A percentile compares a stretch with the other conserved stretches of the same genome.
Evolutionary conservation across 768 basidiomycete species (phyloP).

Genomic region (Panaeolus papilionaceus): DNA sequence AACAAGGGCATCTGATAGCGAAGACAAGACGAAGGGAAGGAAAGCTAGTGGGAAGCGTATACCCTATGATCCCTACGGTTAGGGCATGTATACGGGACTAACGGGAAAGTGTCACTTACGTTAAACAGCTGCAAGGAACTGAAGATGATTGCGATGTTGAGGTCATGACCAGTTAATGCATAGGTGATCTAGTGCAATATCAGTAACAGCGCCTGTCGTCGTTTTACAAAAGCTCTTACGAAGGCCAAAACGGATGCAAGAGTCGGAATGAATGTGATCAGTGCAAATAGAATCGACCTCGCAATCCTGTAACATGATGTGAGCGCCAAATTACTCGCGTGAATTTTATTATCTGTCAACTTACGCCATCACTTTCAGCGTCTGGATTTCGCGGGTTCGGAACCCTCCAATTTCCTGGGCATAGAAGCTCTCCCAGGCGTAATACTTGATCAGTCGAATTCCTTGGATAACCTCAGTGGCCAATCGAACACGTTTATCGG

Average conservation of each 20-base stretch:
- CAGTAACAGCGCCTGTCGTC: neutral
- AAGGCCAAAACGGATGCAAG: conserved; percentile 57
- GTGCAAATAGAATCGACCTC: conserved; percentile 44
- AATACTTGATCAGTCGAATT: conserved; percentile 69
- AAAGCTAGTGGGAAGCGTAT: conserved; percentile 61
- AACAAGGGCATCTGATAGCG: conserved; percentile 54
- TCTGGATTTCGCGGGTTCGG: conserved; percentile 44
- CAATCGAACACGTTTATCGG: conserved; percentile 69
- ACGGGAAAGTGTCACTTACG: conserved; percentile 34
- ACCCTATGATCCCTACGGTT: conserved; percentile 41
- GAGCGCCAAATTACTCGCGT: neutral
- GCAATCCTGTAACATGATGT: conserved; percentile 35
- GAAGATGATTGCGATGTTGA: conserved; percentile 63
- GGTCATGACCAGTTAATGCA: conserved; percentile 57
- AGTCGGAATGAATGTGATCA: conserved; percentile 57
- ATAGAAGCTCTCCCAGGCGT: conserved; percentile 65
- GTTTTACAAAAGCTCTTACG: conserved; percentile 37
- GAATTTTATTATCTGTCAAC: conserved; percentile 20
- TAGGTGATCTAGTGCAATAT: conserved; percentile 60
- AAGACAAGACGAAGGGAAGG: conserved; percentile 59
- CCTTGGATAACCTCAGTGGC: conserved; percentile 73
- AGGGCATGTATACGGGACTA: neutral
- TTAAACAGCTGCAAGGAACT: conserved; percentile 65
- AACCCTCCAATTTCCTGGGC: conserved; percentile 45
- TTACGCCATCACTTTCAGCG: conserved; percentile 45